Base-by-base conservation (phyloP, 140 eudicot genomes). In the Bidens hawaiensis region DNA sequence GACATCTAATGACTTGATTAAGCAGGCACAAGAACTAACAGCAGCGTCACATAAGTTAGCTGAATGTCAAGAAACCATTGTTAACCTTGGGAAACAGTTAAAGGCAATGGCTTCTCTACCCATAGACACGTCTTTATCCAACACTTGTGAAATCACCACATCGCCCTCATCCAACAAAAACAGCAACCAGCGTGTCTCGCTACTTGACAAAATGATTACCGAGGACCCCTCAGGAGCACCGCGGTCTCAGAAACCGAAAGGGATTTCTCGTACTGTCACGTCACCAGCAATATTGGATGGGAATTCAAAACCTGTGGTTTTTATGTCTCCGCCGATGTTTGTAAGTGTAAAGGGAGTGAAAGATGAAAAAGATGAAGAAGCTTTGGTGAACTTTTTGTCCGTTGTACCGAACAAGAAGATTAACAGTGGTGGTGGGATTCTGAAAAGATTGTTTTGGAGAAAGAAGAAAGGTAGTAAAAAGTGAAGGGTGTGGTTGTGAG, bases 1-100 rank as follows among this genome's bases (percentile, higher is more conserved):
- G n/a, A 21, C 45, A 17, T 68, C 54, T 42, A 50, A 68, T 18
- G 4, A 25, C 11, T 30, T 17, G 3, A 62, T 15, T 27, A 45
- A 78, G 73, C 63, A 91, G 98, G 93, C 78, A 63, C 66, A 75
- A 73, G 96, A 84, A 75, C 83, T 82, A 28, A 67, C 78, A 49
- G 78, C 87, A 76, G 96, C 96, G 63, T 93, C 99, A 47, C 89
- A 88, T 18, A 85, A 83, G 78, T 51, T 93, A 73, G 99, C 99
- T 25, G 89, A 84, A 68, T 91, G 99, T 72, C 96, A 88, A 83
- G 96, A 88, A 79, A 85, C 95, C 56, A 80, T 93, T 67, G 42
- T 79, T 28, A 78, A 78, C 75, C 76, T 88, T 2, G 96, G 99
- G 60, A 88, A 83, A 75, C 99, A 88, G 73, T 70, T 93, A 51